Evolutionary conservation across 2,329 filamentous ascomycete genomes (phyloP).

Genomic region (Alternaria sp.): DNA sequence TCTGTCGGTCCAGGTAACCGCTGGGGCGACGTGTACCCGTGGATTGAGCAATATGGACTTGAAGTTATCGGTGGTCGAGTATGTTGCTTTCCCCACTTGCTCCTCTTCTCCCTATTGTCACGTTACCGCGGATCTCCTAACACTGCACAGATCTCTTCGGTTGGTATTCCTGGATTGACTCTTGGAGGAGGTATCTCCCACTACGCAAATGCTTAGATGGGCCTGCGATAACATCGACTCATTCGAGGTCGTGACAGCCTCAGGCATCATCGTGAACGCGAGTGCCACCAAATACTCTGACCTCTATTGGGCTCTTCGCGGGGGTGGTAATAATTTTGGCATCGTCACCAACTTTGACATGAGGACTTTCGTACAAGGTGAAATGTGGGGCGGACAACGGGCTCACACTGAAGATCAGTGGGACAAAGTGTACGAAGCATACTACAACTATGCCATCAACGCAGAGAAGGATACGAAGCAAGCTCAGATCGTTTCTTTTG

Average conservation of each 20-base stretch:
- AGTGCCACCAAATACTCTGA: constrained; percentile 44
- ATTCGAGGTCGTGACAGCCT: constrained; percentile 43
- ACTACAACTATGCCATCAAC: constrained; percentile 27
- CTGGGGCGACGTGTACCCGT: constrained; percentile 49
- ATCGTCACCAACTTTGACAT: constrained; percentile 43
- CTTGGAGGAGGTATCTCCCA: constrained; percentile 39
- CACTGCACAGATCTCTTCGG: constrained; percentile 18
- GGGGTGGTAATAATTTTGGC: constrained; percentile 49
- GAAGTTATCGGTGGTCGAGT: constrained; percentile 45
- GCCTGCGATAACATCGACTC: constrained; percentile 46
- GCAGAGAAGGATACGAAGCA: constrained; percentile 28
- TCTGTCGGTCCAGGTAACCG: constrained; percentile 44
- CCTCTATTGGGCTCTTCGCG: constrained; percentile 52
- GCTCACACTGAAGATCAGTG: constrained; percentile 26
- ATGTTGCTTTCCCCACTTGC: constrained; percentile 8
- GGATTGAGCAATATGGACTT: constrained; percentile 39
- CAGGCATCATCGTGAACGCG: constrained; percentile 26
- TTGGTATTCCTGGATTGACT: constrained; percentile 30
- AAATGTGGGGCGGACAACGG: constrained; percentile 42
- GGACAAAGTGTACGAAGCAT: constrained; percentile 31
- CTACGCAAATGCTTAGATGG: constrained; percentile 35
- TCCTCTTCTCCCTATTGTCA: background rate
- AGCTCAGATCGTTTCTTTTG: constrained; percentile 36
- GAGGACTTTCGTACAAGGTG: constrained; percentile 34
- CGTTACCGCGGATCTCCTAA: background rate